These are phyloP conservation scores for Vitis hybrid DNA, from an alignment of 177 flowering plant genomes.

Conservation along the genomic window DNA sequence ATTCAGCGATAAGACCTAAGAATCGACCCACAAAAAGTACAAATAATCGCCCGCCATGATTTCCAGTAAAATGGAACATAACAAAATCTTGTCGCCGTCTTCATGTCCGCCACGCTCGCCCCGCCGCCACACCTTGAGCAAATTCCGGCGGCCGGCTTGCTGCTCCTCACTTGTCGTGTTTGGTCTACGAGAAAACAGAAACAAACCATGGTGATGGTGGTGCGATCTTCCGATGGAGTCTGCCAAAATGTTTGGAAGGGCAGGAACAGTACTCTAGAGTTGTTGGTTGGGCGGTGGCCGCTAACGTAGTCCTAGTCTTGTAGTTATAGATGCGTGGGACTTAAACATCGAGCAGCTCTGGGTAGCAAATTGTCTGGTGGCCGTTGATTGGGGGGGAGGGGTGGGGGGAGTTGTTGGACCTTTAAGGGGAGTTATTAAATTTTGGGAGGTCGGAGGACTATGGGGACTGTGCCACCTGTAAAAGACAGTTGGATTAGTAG, in stretches of 20 bases:
- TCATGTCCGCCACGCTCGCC: conserved; percentile 75
- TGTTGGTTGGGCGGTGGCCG: neutral
- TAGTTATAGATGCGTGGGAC: neutral
- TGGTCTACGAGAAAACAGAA: conserved; percentile 72
- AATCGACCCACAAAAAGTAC: conserved; percentile 65
- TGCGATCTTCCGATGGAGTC: neutral
- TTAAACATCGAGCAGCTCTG: conserved; percentile 16
- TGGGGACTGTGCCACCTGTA: conserved; percentile 5
- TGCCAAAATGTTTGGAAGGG: neutral
- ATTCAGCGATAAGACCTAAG: conserved; percentile 47
- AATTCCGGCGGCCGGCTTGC: conserved; percentile 69
- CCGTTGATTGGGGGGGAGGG: neutral
- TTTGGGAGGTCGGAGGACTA: neutral
- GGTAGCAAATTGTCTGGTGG: no score
- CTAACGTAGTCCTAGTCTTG: neutral
- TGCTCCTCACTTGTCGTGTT: conserved; percentile 35
- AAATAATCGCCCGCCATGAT: conserved; percentile 61
- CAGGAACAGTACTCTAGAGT: no score
- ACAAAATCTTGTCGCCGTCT: conserved; percentile 58
- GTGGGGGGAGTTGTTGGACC: neutral
- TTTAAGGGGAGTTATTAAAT: neutral
- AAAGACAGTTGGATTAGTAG: neutral
- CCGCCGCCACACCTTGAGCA: conserved; percentile 72
- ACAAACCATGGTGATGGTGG: conserved; percentile 38
- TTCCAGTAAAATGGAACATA: conserved; percentile 57